A percentile compares a stretch with the other conserved stretches of the same genome.
These are phyloP conservation scores for Suhomyces canberraensis DNA, from an alignment of 805 yeast genomes.

Conservation along the genomic window DNA sequence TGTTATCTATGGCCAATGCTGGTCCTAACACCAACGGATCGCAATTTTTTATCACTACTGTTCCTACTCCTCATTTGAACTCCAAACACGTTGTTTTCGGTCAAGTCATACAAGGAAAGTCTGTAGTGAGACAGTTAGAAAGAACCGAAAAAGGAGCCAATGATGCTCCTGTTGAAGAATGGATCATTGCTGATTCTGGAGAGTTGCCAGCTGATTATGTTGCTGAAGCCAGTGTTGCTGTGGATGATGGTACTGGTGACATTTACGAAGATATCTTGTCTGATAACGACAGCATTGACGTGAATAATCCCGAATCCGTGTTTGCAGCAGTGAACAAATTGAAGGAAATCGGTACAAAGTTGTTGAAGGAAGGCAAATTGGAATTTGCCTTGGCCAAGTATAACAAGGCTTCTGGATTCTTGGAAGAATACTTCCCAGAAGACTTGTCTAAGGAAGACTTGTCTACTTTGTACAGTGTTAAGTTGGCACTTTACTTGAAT, in stretches of 20 bases:
- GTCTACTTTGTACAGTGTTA: constrained; percentile 48
- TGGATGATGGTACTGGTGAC: constrained; percentile 84
- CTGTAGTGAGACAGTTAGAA: constrained; percentile 76
- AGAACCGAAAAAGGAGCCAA: constrained; percentile 56
- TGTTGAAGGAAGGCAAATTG: constrained; percentile 63
- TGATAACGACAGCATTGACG: constrained; percentile 67
- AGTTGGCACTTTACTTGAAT: constrained; percentile 65
- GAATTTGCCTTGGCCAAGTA: constrained; percentile 64
- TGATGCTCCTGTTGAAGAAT: constrained; percentile 72
- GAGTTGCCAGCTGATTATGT: constrained; percentile 61
- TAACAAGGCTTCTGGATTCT: constrained; percentile 64
- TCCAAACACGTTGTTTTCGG: constrained; percentile 98
- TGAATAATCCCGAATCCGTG: constrained; percentile 60
- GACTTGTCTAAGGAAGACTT: constrained; percentile 56
- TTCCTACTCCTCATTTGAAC: constrained; percentile 88
- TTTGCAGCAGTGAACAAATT: constrained; percentile 60
- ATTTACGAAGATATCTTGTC: constrained; percentile 69
- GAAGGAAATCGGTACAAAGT: constrained; percentile 75
- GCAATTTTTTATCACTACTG: constrained; percentile 92
- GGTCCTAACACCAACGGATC: constrained; percentile 96
- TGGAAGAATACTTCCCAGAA: constrained; percentile 72
- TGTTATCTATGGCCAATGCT: constrained; percentile 95
- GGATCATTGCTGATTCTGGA: constrained; percentile 77
- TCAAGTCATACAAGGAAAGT: constrained; percentile 75
- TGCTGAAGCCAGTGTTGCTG: constrained; percentile 42